Conservation (phyloP, 2,329 filamentous ascomycete species). For the Aspergillus pseudoviridinutans region DNA sequence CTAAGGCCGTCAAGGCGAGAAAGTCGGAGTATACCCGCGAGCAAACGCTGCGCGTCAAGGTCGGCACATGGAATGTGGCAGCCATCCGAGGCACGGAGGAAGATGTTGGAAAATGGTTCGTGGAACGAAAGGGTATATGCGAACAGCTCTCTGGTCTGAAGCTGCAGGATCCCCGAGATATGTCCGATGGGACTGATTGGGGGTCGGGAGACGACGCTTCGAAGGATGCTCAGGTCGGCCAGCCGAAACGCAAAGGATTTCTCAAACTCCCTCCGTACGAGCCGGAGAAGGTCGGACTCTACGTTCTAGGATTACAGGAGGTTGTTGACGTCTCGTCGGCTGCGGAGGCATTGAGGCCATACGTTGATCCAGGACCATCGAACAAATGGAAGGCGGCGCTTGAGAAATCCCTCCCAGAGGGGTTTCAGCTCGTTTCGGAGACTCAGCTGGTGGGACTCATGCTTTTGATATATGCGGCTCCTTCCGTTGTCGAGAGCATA, state of each 20-base stretch:
- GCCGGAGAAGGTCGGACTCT: constrained; percentile 72
- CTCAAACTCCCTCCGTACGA: constrained; percentile 29
- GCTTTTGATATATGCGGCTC: constrained; percentile 79
- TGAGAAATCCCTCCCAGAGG: constrained; percentile 67
- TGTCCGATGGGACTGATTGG: constrained; percentile 9
- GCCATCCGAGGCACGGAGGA: constrained; percentile 79
- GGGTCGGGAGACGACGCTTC: constrained; percentile 12
- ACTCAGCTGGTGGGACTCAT: constrained; percentile 85
- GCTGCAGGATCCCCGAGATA: constrained; percentile 20
- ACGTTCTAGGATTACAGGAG: constrained; percentile 87
- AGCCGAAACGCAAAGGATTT: constrained; percentile 44
- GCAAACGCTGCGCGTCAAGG: constrained; percentile 74
- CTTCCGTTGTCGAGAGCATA: constrained; percentile 68
- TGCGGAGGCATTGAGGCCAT: constrained; percentile 72
- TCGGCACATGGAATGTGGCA: constrained; percentile 95
- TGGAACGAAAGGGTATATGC: constrained; percentile 68
- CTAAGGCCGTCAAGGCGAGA: constrained; percentile 64
- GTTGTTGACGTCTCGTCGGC: constrained; percentile 81
- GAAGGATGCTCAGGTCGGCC: constrained; percentile 36
- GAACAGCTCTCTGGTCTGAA: constrained; percentile 56
- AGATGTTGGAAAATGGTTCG: constrained; percentile 85
- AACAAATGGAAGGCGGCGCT: constrained; percentile 79
- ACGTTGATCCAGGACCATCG: constrained; percentile 66
- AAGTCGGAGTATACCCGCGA: constrained; percentile 74
- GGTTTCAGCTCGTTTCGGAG: constrained; percentile 71